These are phyloP conservation scores for Vitis hybrid DNA, from an alignment of 177 flowering plant species.

Conservation along the genomic window DNA sequence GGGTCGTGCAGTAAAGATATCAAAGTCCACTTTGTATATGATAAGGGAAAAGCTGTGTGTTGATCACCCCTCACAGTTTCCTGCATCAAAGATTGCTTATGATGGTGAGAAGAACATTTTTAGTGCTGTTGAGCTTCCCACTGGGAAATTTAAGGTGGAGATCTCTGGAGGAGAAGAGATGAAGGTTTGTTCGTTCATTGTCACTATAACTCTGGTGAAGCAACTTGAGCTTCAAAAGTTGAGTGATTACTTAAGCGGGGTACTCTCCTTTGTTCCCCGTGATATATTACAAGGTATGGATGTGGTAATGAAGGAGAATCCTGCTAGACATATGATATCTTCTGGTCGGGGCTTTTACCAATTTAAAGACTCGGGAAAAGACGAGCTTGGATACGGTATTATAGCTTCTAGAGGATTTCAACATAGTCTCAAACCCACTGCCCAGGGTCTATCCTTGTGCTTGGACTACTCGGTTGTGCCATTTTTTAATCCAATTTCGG, in stretches of 20 bases:
- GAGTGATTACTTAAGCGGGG: slow-evolving; percentile 43
- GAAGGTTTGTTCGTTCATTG: slow-evolving; percentile 16
- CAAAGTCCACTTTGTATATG: slow-evolving; percentile 29
- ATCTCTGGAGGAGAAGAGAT: slow-evolving; percentile 42
- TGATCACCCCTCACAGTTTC: slow-evolving; percentile 29
- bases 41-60: slow-evolving; percentile 42
- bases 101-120: slow-evolving; percentile 71
- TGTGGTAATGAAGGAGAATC: slow-evolving; percentile 70
- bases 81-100: slow-evolving; percentile 42
- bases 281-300: slow-evolving; percentile 71
- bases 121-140: slow-evolving; percentile 49
- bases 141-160: slow-evolving; percentile 43
- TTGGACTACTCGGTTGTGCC: slow-evolving; percentile 61
- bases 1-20: slow-evolving; percentile 26
- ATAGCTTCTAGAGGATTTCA: slow-evolving; percentile 53
- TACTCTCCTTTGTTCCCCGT: slow-evolving; percentile 32
- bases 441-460: slow-evolving; percentile 53
- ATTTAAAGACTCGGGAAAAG: neutral
- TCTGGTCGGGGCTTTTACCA: slow-evolving; percentile 51
- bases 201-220: slow-evolving; percentile 45
- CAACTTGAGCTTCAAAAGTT: slow-evolving; percentile 40
- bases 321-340: slow-evolving; percentile 31
- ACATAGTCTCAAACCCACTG: slow-evolving; percentile 64
- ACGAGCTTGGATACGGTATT: slow-evolving; percentile 48
- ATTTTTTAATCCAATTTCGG: slow-evolving; percentile 48